These are phyloP conservation scores for Camelina sativa DNA, from an alignment of 345 rosid genomes.

Conservation along the genomic window DNA sequence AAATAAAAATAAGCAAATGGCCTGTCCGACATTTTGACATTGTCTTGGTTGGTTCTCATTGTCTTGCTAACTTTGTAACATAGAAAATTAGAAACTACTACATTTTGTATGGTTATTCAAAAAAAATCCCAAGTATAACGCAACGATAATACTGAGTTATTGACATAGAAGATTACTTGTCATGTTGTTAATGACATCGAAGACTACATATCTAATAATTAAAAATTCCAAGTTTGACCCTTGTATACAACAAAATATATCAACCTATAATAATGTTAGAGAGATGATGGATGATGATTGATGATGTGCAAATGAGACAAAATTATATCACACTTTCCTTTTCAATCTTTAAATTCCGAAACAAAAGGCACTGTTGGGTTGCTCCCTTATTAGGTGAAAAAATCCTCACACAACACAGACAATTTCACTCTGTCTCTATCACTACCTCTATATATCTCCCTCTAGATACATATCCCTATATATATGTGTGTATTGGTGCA, in stretches of 20 bases:
- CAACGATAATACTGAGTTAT: not conserved
- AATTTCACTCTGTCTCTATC: conserved; percentile 35
- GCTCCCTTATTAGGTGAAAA: conserved; percentile 59
- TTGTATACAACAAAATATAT: conserved; percentile 30
- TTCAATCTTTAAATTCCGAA: conserved; percentile 47
- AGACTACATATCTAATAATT: not conserved
- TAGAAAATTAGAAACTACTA: not conserved
- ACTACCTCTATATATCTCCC: conserved; percentile 23
- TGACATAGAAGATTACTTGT: not conserved
- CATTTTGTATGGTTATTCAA: not conserved
- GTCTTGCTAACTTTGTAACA: conserved; percentile 7
- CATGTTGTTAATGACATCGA: not conserved
- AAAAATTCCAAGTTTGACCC: conserved; percentile 13
- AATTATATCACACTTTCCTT: conserved; percentile 40
- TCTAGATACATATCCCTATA: conserved; percentile 16
- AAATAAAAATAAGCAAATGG: conserved; percentile 20
- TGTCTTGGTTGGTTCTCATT: conserved; percentile 7
- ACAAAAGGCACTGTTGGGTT: conserved; percentile 49
- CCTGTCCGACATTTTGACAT: not conserved
- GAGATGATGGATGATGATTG: conserved; percentile 37
- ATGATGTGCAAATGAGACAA: conserved; percentile 44
- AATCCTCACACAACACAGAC: conserved; percentile 34
- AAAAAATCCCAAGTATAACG: not conserved
- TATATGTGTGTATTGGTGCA: conserved; percentile 20
- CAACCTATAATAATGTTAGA: conserved; percentile 15